Evolutionary conservation across 768 basidiomycete species (phyloP).

Genomic region (Melanogaster broomeanus): DNA sequence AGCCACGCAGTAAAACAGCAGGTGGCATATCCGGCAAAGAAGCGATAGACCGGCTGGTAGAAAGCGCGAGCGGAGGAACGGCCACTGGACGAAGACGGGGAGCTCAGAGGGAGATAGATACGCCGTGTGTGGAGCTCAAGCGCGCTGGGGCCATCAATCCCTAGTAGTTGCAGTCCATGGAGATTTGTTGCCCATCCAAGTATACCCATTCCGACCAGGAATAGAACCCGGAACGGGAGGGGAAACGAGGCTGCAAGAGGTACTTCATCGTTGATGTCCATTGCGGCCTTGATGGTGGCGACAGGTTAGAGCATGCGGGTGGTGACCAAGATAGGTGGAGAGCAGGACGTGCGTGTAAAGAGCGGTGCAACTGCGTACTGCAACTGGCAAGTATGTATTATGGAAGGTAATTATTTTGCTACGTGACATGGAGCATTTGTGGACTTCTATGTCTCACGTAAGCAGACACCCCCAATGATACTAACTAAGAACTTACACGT

Average conservation of each 20-base stretch:
- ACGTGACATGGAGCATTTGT: not conserved
- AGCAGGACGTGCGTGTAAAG: not conserved
- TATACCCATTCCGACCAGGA: slow-evolving; percentile 75
- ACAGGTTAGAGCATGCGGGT: slow-evolving; percentile 1
- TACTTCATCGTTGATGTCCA: slow-evolving; percentile 42
- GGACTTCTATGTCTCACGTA: not conserved
- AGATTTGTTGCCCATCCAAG: slow-evolving; percentile 93
- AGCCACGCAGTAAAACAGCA: slow-evolving; percentile 73
- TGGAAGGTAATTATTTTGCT: not conserved
- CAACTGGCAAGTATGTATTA: not conserved
- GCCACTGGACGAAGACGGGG: slow-evolving; percentile 14
- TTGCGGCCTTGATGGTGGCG: slow-evolving; percentile 12
- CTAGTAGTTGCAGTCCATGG: slow-evolving; percentile 73
- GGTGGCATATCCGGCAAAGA: slow-evolving; percentile 59
- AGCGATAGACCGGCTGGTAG: slow-evolving; percentile 65
- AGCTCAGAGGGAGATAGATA: slow-evolving; percentile 20
- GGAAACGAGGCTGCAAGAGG: slow-evolving; percentile 68
- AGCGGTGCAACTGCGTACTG: not conserved
- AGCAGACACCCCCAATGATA: slow-evolving; percentile 2
- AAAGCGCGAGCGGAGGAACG: slow-evolving; percentile 36
- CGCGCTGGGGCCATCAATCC: slow-evolving; percentile 70
- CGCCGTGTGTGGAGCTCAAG: slow-evolving; percentile 54
- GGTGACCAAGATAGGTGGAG: slow-evolving; percentile 8
- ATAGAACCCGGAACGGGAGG: slow-evolving; percentile 89
- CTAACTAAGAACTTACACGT: too few relatives aligned